Base-by-base conservation (phyloP, 2,329 filamentous ascomycete species). In the Podosphaera fusca region DNA sequence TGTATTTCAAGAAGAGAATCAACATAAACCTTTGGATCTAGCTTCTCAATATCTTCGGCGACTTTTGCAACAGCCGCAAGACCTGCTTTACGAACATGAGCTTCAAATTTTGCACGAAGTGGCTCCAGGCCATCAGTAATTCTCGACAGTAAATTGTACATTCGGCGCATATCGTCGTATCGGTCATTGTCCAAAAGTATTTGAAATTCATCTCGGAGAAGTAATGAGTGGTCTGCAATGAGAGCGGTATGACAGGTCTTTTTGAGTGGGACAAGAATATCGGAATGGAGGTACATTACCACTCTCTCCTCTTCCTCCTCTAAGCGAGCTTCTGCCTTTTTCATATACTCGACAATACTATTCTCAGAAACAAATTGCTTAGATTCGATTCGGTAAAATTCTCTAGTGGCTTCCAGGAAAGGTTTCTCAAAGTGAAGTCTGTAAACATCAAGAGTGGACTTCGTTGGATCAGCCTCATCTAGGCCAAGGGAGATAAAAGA, bases 331-430 rank as follows among this genome's bases (percentile, higher is more conserved):
- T 96, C 90, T 0, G 92, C 94, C 77, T 98, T 98, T 75, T 96
- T 96, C 92, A 98, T 96, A 72, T 96, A 98, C 67, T 98, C 92
- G 38, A 98, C 89, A 3, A 98, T 88, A 61, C 85, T 94, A 69
- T 98, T 98, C 69, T 96, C 90, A 9, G 88, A 86, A 38, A 98
- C 81, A 67, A 98, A 98, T 61, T 88, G 84, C 64, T 87, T 87
- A 29, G 92, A 96, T 69, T 98, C 94, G 51, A 84, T 82, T 64
- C 87, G 77, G 69, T 98, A 98, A 72, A 95, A 98, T 35, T 76
- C 72, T 64, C 79, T 80, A 8, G 92, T 98, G 2, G 88, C 87
- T 4, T 77, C 76, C 56, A 98, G 77, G 76, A 95, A 98, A 0
- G 94, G 92, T 65, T 79, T 80, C 72, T 98, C 90, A 67, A 98